These are phyloP conservation scores for Dactylellina leptospora DNA, from an alignment of 2,329 filamentous ascomycete species.

Conservation along the genomic window DNA sequence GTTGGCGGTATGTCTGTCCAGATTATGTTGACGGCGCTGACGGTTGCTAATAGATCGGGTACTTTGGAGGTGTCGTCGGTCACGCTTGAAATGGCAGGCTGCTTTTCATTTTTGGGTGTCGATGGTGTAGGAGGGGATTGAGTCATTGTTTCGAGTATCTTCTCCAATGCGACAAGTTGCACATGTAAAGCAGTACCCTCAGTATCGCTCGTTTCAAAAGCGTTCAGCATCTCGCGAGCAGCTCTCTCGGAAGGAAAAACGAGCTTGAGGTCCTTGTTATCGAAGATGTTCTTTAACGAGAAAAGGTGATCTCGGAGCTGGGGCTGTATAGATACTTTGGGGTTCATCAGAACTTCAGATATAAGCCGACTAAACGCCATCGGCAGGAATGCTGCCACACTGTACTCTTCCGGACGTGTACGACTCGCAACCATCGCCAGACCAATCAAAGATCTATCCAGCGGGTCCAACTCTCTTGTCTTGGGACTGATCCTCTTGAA, in stretches of 20 bases:
- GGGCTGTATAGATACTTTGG: neutral
- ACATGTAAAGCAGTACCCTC: neutral
- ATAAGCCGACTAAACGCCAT: constrained; percentile 11
- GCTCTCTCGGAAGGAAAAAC: neutral
- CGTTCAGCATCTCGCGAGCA: neutral
- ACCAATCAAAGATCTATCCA: constrained; percentile 19
- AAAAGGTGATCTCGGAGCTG: constrained; percentile 7
- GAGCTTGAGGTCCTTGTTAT: constrained; percentile 14
- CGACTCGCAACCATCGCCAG: constrained; percentile 50
- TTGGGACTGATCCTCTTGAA: too few species aligned
- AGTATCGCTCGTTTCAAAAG: constrained; percentile 8
- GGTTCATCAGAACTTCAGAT: constrained; percentile 17
- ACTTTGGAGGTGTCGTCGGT: neutral
- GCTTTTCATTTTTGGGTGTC: constrained; percentile 8
- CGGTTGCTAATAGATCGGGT: neutral
- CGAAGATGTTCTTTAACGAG: constrained; percentile 10
- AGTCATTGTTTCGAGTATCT: neutral
- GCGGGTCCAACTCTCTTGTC: neutral
- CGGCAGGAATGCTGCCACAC: constrained; percentile 44
- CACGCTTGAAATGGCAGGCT: neutral
- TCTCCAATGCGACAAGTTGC: neutral
- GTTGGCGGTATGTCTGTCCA: constrained; percentile 7
- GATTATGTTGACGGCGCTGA: neutral
- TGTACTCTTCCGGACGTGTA: constrained; percentile 52
- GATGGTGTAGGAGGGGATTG: neutral